These are phyloP conservation scores for Drechslerella dactyloides DNA, from an alignment of 2,329 filamentous ascomycete species.

Conservation along the genomic window DNA sequence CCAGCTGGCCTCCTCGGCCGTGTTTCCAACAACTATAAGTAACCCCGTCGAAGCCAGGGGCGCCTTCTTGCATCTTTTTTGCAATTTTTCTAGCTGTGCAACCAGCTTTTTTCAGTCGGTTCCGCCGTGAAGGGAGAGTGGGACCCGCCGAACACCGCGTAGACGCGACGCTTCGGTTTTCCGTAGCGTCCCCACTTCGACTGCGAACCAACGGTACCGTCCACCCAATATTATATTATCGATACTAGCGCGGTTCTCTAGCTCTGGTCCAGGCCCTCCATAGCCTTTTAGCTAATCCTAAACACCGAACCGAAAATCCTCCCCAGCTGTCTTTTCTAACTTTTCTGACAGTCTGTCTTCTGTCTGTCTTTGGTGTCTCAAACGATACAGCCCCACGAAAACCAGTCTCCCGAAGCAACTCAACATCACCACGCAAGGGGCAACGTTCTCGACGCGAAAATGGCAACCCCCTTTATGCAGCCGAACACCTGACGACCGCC, in stretches of 20 bases:
- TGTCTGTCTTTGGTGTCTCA: too few species aligned
- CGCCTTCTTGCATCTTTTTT: not conserved
- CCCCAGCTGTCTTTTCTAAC: too few species aligned
- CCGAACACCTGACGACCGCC: conserved; percentile 3
- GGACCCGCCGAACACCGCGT: too few species aligned
- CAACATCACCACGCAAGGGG: not conserved
- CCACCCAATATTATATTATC: too few species aligned
- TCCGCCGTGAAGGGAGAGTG: not conserved
- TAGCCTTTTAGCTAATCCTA: conserved; percentile 1
- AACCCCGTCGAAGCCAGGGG: not conserved
- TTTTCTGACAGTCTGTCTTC: too few species aligned
- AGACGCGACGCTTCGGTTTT: too few species aligned
- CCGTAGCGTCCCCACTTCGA: too few species aligned
- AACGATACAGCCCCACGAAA: not conserved
- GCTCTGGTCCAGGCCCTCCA: not conserved
- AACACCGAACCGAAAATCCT: not conserved
- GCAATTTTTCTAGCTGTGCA: not conserved
- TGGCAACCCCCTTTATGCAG: not conserved
- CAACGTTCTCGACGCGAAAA: not conserved
- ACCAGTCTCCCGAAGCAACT: not conserved
- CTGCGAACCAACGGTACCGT: too few species aligned
- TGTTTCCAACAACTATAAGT: not conserved
- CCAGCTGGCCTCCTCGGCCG: not conserved
- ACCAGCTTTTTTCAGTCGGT: too few species aligned
- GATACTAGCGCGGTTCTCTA: not conserved